Evolutionary conservation across 2,329 filamentous ascomycete genomes (phyloP).

Genomic region (Xylaria sp.): DNA sequence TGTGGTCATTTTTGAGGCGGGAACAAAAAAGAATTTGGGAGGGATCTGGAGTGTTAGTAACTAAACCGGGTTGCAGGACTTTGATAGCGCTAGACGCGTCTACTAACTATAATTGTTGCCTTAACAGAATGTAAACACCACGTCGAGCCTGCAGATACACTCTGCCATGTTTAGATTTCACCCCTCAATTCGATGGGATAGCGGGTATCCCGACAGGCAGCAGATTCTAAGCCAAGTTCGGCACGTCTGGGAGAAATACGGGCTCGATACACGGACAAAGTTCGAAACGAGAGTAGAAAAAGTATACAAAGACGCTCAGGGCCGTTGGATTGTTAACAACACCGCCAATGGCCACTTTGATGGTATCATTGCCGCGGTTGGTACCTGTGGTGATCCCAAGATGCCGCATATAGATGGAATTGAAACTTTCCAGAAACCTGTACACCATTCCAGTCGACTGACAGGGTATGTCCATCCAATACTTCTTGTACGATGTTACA

Average conservation of each 20-base stretch:
- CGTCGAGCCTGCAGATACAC: slow-evolving; percentile 84
- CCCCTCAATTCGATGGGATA: slow-evolving; percentile 78
- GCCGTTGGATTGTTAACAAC: slow-evolving; percentile 83
- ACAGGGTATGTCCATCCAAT: slow-evolving; percentile 61
- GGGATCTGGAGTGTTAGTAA: slow-evolving; percentile 81
- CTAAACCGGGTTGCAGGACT: background rate
- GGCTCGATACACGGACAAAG: slow-evolving; percentile 74
- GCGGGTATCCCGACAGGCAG: slow-evolving; percentile 80
- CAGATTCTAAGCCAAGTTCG: slow-evolving; percentile 80
- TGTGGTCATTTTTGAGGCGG: slow-evolving; percentile 81
- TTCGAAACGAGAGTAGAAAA: slow-evolving; percentile 78
- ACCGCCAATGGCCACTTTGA: slow-evolving; percentile 78
- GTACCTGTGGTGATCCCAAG: slow-evolving; percentile 83
- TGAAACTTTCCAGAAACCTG: slow-evolving; percentile 75
- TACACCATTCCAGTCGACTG: slow-evolving; percentile 80
- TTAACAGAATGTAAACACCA: slow-evolving; percentile 78
- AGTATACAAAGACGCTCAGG: slow-evolving; percentile 74
- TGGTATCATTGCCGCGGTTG: slow-evolving; percentile 80
- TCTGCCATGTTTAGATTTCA: slow-evolving; percentile 90
- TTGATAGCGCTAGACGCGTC: slow-evolving; percentile 3
- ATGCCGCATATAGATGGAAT: slow-evolving; percentile 77
- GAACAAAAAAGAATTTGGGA: slow-evolving; percentile 72
- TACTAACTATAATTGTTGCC: background rate
- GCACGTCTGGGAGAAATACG: slow-evolving; percentile 79
- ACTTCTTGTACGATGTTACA: background rate